phyloP scores from a whole-genome alignment of 106 monocot genomes.

The Allium sativum region DNA sequence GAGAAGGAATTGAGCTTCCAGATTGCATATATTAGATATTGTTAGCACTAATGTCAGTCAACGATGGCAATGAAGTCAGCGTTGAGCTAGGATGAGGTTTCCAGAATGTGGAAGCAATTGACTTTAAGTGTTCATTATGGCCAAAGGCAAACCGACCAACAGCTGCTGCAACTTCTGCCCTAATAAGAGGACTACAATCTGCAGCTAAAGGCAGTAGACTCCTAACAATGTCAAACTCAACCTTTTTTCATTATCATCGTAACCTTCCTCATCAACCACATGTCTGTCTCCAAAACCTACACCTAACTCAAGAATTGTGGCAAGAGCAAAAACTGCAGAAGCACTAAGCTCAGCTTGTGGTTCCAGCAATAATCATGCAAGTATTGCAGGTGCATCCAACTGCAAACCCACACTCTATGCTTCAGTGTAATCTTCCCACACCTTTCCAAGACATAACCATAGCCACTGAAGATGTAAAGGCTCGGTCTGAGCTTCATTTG shows the following conservation, averaged over 20 bases:
- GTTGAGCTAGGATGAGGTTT: conserved; percentile 46
- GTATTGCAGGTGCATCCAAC: conserved; percentile 52
- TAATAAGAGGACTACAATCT: conserved; percentile 93
- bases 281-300: conserved; percentile 39
- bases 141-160: conserved; percentile 87
- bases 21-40: conserved; percentile 21
- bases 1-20: conserved; percentile 34
- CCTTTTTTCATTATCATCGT: conserved; percentile 86
- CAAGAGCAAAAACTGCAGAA: conserved; percentile 85
- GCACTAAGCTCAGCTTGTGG: conserved; percentile 99
- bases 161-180: conserved; percentile 86
- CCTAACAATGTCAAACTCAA: conserved; percentile 58
- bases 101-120: conserved; percentile 77
- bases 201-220: conserved; percentile 54
- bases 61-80: conserved; percentile 44
- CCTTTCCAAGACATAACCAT: conserved; percentile 82
- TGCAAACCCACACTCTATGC: conserved; percentile 73
- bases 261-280: conserved; percentile 59
- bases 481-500: conserved; percentile 60
- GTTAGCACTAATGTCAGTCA: conserved; percentile 33
- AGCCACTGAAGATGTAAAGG: conserved; percentile 96
- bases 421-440: conserved; percentile 91
- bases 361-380: conserved; percentile 46
- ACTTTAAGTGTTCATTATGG: conserved; percentile 72
- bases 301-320: conserved; percentile 67